Base-by-base conservation (phyloP, 2,329 filamentous ascomycete genomes). In the Xylariaceae sp. region DNA sequence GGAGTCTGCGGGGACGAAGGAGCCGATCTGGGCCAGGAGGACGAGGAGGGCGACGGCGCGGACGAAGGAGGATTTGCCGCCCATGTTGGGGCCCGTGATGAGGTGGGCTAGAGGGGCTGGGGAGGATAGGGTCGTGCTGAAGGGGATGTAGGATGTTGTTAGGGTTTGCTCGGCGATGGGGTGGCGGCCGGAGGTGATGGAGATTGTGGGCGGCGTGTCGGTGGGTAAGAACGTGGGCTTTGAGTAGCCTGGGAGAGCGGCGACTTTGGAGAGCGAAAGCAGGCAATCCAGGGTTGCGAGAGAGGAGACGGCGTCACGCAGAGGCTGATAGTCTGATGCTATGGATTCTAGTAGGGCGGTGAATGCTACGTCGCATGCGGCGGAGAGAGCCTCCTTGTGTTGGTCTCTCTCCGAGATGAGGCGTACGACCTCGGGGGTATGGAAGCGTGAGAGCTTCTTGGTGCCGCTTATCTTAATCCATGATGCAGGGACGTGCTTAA, bases 61-160 rank as follows among this genome's bases (percentile, higher is more conserved):
- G 19, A 98, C 92, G 65, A 95, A 98, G 47, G 86, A 93, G n/a
- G 89, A 95, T 64, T 98, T 98, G 45, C 93, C 93, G 59, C 93
- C 93, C 93, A 98, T 98, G 70, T 98, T 98, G 22, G 93, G 93
- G 0, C 93, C 93, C 0, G 93, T 98, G 58, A 98, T 85, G 45
- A 97, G 83, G 55, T 96, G 80, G 2, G 89, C 88, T 5, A 87
- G 77, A 0, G 82, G 79, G 1, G 73, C 63, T 1, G 81, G 76
- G 3, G 82, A 77, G n/a, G 80, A 76, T 37, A 97, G 79, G 2
- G 79, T 70, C 10, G 89, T 86, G 58, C 86, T 81, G 67, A 98
- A 98, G 37, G 93, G 92, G 47, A 98, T 95, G 67, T 97, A 98
- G 41, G 82, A 77, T 55, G 87, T 82, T 4, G 92, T 77, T 5